Conservation (phyloP, 2,329 filamentous ascomycete genomes). For the Pseudogymnoascus sp. region DNA sequence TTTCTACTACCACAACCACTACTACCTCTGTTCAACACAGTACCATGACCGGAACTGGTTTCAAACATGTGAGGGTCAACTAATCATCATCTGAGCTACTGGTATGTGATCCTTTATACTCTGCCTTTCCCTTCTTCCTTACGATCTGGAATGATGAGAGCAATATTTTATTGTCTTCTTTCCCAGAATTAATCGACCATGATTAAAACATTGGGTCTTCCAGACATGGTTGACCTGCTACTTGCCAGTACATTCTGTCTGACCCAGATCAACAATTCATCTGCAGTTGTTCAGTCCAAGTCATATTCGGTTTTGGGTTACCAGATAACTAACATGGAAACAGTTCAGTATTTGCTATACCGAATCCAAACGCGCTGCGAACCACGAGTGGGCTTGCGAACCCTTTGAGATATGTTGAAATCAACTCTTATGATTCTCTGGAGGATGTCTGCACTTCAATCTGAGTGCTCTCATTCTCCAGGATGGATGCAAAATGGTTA, state of each 20-base stretch:
- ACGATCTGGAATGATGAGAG: conserved; percentile 61
- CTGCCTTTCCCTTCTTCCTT: conserved; percentile 6
- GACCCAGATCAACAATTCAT: conserved; percentile 37
- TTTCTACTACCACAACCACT: conserved; percentile 10
- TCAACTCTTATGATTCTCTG: not conserved
- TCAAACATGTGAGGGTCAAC: not conserved
- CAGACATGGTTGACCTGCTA: conserved; percentile 61
- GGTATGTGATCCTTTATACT: conserved; percentile 1
- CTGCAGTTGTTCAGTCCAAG: conserved; percentile 14
- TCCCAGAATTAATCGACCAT: conserved; percentile 84
- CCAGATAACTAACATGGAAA: not conserved
- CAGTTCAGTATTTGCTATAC: conserved; percentile 1
- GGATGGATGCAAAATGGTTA: conserved; percentile 17
- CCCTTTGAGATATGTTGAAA: not conserved
- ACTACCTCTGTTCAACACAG: not conserved
- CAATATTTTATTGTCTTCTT: conserved; percentile 64
- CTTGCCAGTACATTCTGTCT: conserved; percentile 87
- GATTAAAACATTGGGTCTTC: conserved; percentile 64
- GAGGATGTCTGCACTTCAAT: not conserved
- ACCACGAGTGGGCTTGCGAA: not conserved
- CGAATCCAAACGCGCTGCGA: not conserved
- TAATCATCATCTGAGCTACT: not conserved
- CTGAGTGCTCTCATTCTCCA: not conserved
- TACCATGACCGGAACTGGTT: not conserved
- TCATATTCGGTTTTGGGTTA: not conserved